A percentile compares a stretch with the other conserved stretches of the same genome.
These are phyloP conservation scores for Alternaria atra DNA, from an alignment of 2,329 filamentous ascomycete species.

Conservation along the genomic window DNA sequence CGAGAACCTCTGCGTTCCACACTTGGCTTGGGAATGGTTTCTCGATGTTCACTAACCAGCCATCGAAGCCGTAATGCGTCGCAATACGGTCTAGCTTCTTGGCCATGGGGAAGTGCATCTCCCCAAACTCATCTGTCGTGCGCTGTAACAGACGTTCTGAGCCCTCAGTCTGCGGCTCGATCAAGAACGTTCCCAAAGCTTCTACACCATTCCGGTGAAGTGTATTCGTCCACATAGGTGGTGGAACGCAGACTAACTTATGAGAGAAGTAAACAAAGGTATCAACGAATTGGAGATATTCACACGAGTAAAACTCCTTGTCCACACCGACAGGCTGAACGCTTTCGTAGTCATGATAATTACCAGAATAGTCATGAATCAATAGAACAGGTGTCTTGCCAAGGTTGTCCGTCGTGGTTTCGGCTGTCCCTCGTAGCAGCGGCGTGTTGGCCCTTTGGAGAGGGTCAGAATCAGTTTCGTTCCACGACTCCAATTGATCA, in stretches of 20 bases:
- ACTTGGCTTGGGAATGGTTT: constrained; percentile 49
- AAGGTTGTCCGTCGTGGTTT: background rate
- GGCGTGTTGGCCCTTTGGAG: constrained; percentile 53
- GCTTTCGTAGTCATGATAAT: constrained; percentile 57
- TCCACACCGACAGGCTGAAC: constrained; percentile 41
- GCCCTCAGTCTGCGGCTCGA: constrained; percentile 53
- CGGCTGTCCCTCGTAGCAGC: constrained; percentile 33
- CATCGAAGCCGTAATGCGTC: constrained; percentile 56
- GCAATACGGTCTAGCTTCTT: constrained; percentile 53
- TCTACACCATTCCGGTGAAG: constrained; percentile 59
- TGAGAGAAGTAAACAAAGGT: constrained; percentile 61
- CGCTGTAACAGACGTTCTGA: constrained; percentile 41
- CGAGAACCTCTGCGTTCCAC: constrained; percentile 44
- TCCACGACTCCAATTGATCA: constrained; percentile 50
- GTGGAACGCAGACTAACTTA: constrained; percentile 56
- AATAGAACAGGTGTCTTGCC: constrained; percentile 42
- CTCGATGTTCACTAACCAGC: constrained; percentile 60
- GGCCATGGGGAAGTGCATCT: constrained; percentile 46
- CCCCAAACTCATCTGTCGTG: constrained; percentile 8
- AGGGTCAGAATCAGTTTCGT: constrained; percentile 40
- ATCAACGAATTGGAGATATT: constrained; percentile 56
- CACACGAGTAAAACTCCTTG: constrained; percentile 51
- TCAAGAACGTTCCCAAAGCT: constrained; percentile 55
- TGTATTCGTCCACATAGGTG: constrained; percentile 57
- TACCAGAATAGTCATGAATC: constrained; percentile 54